phyloP scores from a whole-genome alignment of 2,329 filamentous ascomycete species.

The Aspergillus chevalieri region DNA sequence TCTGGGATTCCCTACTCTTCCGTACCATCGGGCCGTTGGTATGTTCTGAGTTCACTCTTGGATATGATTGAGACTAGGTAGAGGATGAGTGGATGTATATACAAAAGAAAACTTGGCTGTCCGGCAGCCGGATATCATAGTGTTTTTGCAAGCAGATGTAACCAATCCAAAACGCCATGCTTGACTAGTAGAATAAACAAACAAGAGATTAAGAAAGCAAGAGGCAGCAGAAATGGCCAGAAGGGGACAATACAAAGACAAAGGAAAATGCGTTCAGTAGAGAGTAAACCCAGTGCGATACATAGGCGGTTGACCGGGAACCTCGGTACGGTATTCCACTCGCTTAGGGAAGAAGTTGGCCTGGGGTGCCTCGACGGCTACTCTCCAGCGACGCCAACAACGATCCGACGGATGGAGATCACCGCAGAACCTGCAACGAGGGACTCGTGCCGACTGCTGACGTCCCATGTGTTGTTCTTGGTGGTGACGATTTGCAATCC shows the following conservation, averaged over 20 bases:
- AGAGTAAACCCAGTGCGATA: constrained; percentile 20
- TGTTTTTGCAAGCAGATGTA: background rate
- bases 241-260: too few relatives aligned
- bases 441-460: background rate
- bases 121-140: background rate
- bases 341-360: constrained; percentile 17
- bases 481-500: constrained; percentile 3
- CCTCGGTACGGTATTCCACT: constrained; percentile 15
- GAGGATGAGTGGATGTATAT: background rate
- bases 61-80: background rate
- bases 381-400: constrained; percentile 20
- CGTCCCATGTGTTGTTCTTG: background rate
- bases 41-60: constrained; percentile 7
- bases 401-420: constrained; percentile 16
- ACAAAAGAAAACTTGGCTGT: background rate
- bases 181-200: background rate
- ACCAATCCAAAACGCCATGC: constrained; percentile 1
- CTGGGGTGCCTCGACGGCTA: constrained; percentile 18
- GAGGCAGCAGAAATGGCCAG: background rate
- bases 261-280: constrained; percentile 8
- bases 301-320: constrained; percentile 16
- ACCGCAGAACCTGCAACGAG: constrained; percentile 18
- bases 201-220: background rate
- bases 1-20: constrained; percentile 26
- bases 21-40: constrained; percentile 21